Conservation (phyloP, 805 yeast species). For the Yueomyces sinensis region DNA sequence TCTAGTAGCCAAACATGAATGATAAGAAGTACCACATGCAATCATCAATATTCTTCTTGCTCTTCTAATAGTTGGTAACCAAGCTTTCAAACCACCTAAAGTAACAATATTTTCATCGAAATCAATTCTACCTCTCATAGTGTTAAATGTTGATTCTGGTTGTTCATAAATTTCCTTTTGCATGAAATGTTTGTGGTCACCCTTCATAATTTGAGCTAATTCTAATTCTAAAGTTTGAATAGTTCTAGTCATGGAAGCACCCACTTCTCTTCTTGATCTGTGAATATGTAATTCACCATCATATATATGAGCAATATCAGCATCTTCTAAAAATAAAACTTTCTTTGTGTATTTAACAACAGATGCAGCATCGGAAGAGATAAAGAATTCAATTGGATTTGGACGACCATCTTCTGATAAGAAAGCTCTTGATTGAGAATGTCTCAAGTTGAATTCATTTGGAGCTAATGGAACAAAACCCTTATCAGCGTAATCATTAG, state of each 20-base stretch:
- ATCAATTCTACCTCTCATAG: slow-evolving; percentile 98
- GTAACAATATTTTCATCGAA: slow-evolving; percentile 65
- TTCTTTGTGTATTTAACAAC: slow-evolving; percentile 95
- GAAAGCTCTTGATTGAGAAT: slow-evolving; percentile 93
- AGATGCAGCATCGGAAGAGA: slow-evolving; percentile 95
- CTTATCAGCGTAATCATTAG: slow-evolving; percentile 3
- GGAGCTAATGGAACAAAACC: slow-evolving; percentile 41
- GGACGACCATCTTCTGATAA: slow-evolving; percentile 87
- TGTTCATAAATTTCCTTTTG: slow-evolving; percentile 98
- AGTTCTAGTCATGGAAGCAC: slow-evolving; percentile 86
- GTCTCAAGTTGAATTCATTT: slow-evolving; percentile 49
- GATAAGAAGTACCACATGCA: slow-evolving; percentile 99
- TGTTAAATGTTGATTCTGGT: slow-evolving; percentile 95
- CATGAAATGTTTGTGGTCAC: slow-evolving; percentile 93
- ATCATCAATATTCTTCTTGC: slow-evolving; percentile 94
- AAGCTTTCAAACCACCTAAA: slow-evolving; percentile 81
- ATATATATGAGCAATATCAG: slow-evolving; percentile 95
- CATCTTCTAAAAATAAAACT: slow-evolving; percentile 92
- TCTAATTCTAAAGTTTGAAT: slow-evolving; percentile 96
- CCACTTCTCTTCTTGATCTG: slow-evolving; percentile 79
- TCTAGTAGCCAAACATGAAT: slow-evolving; percentile 95
- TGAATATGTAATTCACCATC: slow-evolving; percentile 98
- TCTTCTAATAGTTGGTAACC: slow-evolving; percentile 79
- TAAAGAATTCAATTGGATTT: slow-evolving; percentile 88
- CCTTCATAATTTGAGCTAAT: slow-evolving; percentile 96